Base-by-base conservation (phyloP, 495 filamentous ascomycete species). In the Xylaria sp. region DNA sequence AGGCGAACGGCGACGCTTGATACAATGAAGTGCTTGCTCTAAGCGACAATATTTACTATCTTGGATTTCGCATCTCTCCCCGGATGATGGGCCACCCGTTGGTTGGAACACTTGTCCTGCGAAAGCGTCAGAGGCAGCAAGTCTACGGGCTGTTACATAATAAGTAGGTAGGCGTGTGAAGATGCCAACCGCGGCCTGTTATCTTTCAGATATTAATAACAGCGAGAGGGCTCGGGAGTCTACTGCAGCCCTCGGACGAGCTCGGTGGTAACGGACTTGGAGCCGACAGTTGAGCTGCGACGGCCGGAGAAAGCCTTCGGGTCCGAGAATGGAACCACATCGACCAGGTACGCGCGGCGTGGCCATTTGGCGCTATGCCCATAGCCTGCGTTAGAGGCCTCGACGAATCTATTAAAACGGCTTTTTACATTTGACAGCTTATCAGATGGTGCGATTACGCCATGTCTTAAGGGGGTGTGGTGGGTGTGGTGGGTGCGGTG, bases 221-320 rank as follows among this genome's bases (percentile, higher is more conserved):
- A n/a, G 31, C 17, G n/a, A 24, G 5, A 6, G 2, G 19, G 50
- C 15, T 61, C 61, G 7, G 67, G 26, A 31, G 21, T 33, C 19
- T 19, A 37, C 26, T 35, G 15, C 46, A 44, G 44, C n/a, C 6
- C 59, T 64, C 59, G 68, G 69, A 66, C 71, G 43, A 67, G 68
- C 74, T 78, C 76, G 76, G 76, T 67, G 64, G 71, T 73, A 78
- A 76, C 55, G 71, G 52, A 50, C 40, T 70, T 65, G 69, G 62
- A 40, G 43, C 69, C 52, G 64, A 76, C 71, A 68, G 72, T 61
- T 44, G n/a, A 68, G 63, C 66, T 43, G 62, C 48, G 50, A 5
- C n/a, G 14, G 3, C 48, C 71, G 71, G 71, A 72, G 66, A 55
- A 71, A 71, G 58, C 57, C 50, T 71, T 62, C 53, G 68, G 64